Evolutionary conservation across 768 basidiomycete species (phyloP).

Genomic region (Inosperma sp.): DNA sequence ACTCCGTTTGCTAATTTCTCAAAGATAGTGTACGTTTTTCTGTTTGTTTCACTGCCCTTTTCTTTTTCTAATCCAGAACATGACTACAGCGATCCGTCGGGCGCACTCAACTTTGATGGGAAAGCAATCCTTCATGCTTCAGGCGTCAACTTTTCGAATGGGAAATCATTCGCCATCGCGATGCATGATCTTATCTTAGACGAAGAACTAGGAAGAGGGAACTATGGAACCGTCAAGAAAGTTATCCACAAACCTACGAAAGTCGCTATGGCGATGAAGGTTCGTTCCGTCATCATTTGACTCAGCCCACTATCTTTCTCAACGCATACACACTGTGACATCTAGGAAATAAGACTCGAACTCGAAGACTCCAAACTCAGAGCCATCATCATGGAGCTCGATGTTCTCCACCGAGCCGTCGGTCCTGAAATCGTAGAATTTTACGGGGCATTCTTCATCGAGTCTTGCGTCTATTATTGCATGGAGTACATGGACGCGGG

Average conservation of each 20-base stretch:
- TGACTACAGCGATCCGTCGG: slow-evolving; percentile 78
- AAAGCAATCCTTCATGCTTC: slow-evolving; percentile 90
- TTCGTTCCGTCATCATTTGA: slow-evolving; percentile 35
- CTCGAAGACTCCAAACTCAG: slow-evolving; percentile 91
- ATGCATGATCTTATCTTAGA: slow-evolving; percentile 88
- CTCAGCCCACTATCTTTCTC: too few relatives aligned
- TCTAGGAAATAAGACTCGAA: slow-evolving; percentile 94
- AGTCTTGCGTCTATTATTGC: slow-evolving; percentile 99
- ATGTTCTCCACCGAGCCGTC: slow-evolving; percentile 91
- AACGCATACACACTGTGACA: slow-evolving; percentile 7
- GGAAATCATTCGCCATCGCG: slow-evolving; percentile 88
- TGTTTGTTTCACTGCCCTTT: slow-evolving; percentile 7
- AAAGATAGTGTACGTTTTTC: slow-evolving; percentile 78
- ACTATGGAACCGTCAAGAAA: slow-evolving; percentile 96
- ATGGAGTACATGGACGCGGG: slow-evolving; percentile 99
- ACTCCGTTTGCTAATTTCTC: slow-evolving; percentile 91
- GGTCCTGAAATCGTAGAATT: slow-evolving; percentile 95
- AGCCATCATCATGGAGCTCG: slow-evolving; percentile 98
- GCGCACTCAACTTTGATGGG: slow-evolving; percentile 88
- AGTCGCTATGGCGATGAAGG: slow-evolving; percentile 99
- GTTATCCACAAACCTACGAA: slow-evolving; percentile 93
- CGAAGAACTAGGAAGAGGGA: slow-evolving; percentile 93
- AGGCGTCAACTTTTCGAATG: slow-evolving; percentile 83
- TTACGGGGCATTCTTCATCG: slow-evolving; percentile 98
- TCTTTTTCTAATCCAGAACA: slow-evolving; percentile 6